Percentiles rank a stretch among this genome's conserved stretches.
phyloP scores from a whole-genome alignment of 2,329 filamentous ascomycete genomes.

The Bipolaris gigantea region DNA sequence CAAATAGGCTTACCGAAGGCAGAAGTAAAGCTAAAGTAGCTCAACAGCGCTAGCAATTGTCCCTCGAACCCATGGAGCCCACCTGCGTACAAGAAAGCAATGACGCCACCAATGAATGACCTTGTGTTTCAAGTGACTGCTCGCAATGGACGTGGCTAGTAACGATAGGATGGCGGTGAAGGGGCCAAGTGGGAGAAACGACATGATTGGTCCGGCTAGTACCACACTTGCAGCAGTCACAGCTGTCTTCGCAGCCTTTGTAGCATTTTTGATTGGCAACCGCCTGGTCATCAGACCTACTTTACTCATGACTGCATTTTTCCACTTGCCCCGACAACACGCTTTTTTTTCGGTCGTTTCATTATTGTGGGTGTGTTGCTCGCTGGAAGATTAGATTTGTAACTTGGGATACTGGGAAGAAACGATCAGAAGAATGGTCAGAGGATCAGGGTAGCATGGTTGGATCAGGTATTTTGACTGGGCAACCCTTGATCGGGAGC shows the following conservation, averaged over 20 bases:
- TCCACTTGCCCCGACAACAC: neutral
- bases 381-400: neutral
- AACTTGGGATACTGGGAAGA: neutral
- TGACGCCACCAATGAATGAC: neutral
- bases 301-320: neutral
- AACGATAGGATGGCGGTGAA: neutral
- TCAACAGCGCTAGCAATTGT: constrained; percentile 3
- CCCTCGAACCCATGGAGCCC: neutral
- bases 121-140: neutral
- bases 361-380: neutral
- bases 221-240: neutral
- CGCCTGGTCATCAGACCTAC: neutral
- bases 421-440: neutral
- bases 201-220: neutral
- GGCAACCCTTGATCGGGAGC: too few species aligned
- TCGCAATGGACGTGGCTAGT: neutral
- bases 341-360: neutral
- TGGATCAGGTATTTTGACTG: too few species aligned
- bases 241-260: too few species aligned
- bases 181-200: neutral
- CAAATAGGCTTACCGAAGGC: neutral
- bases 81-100: neutral
- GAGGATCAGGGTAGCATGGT: neutral
- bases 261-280: neutral
- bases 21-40: constrained; percentile 4